A percentile compares a stretch with the other conserved stretches of the same genome.
Conservation (phyloP, 768 basidiomycete genomes). For the Dioszegia hungarica region DNA sequence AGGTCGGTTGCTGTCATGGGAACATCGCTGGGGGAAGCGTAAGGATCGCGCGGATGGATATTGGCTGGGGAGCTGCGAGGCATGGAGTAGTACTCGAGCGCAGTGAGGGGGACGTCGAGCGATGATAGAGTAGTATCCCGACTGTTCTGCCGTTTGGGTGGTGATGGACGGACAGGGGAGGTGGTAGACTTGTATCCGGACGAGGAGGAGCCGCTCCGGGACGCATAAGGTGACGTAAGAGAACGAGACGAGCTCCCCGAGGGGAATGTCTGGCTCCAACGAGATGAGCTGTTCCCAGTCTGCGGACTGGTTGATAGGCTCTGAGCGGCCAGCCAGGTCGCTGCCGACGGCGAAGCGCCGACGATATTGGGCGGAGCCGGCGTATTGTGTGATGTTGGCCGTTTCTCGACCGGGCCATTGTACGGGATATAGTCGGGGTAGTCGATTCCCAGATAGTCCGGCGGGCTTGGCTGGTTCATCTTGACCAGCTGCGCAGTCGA, state of each 20-base stretch:
- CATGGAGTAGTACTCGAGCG: not conserved
- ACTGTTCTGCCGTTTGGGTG: not conserved
- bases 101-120: not conserved
- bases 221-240: not conserved
- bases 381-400: not conserved
- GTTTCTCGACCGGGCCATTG: conserved; percentile 11
- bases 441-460: conserved; percentile 1
- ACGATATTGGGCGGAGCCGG: conserved; percentile 7
- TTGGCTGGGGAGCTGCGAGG: no score
- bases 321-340: conserved; percentile 8
- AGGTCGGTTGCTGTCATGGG: not conserved
- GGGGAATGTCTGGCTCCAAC: not conserved
- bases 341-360: conserved; percentile 4
- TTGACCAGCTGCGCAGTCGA: conserved; percentile 1
- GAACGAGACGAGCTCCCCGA: not conserved
- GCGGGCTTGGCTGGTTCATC: conserved; percentile 1
- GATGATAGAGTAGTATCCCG: not conserved
- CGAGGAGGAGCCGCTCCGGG: not conserved
- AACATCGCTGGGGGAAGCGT: not conserved
- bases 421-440: conserved; percentile 28
- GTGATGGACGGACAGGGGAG: not conserved
- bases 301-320: no score
- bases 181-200: not conserved
- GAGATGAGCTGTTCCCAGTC: not conserved
- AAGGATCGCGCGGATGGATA: no score